These are phyloP conservation scores for Citrus inodora DNA, from an alignment of 345 rosid species.

Conservation along the genomic window DNA sequence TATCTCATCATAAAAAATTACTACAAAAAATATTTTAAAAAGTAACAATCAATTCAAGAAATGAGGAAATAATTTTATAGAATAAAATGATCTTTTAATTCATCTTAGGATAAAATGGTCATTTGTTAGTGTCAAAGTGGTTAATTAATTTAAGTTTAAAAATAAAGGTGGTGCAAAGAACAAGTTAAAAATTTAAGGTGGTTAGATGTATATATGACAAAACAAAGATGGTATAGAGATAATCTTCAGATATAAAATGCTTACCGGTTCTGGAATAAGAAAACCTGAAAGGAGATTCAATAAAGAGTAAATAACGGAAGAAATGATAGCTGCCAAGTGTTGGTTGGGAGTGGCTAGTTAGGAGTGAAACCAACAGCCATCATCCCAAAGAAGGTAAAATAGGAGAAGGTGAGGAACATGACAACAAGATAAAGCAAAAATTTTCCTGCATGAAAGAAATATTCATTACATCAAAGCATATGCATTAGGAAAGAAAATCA, in stretches of 20 bases:
- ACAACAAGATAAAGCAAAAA: conserved; percentile 60
- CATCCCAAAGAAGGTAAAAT: conserved; percentile 84
- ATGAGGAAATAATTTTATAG: no score
- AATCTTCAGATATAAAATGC: conserved; percentile 6
- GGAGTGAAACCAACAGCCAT: conserved; percentile 94
- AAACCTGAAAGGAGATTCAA: conserved; percentile 90
- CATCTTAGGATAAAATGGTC: no score
- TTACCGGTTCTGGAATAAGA: conserved; percentile 71
- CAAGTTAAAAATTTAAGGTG: no score
- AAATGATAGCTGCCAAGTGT: conserved; percentile 70
- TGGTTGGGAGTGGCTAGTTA: conserved; percentile 64
- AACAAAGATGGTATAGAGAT: no score
- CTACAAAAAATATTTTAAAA: not conserved
- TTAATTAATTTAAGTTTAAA: no score
- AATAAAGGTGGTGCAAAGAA: no score
- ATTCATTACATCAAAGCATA: not conserved
- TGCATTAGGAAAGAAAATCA: not conserved
- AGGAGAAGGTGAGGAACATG: conserved; percentile 74
- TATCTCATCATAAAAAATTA: not conserved
- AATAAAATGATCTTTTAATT: no score
- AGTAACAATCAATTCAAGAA: no score
- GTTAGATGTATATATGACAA: no score
- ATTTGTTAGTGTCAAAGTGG: no score
- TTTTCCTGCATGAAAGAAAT: conserved; percentile 46
- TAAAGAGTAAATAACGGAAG: conserved; percentile 82